These are phyloP conservation scores for Clarireedia homoeocarpa DNA, from an alignment of 2,329 filamentous ascomycete species.

Conservation along the genomic window DNA sequence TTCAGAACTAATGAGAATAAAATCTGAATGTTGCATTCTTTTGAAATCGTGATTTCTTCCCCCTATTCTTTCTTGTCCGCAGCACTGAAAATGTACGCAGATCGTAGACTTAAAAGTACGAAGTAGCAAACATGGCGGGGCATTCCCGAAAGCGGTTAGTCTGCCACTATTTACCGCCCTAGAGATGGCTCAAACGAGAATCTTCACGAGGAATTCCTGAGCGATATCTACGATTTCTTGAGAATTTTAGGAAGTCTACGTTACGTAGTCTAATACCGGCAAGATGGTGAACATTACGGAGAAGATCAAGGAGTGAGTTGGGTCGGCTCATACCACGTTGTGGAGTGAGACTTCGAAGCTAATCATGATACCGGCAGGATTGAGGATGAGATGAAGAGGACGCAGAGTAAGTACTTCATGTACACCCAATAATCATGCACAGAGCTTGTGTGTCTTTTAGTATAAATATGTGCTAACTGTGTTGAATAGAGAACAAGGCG, in stretches of 20 bases:
- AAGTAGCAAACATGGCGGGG: not conserved
- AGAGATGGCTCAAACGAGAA: not conserved
- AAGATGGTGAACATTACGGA: conserved; percentile 99
- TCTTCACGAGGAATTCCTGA: not conserved
- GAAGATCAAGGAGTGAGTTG: conserved; percentile 93
- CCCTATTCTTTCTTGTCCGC: too few relatives aligned
- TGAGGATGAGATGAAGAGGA: conserved; percentile 98
- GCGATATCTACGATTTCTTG: not conserved
- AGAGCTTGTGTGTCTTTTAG: not conserved
- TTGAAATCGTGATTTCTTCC: too few relatives aligned
- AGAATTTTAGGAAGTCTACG: not conserved
- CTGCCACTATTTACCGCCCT: conserved; percentile 12
- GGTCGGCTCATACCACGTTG: not conserved
- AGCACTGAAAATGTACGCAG: too few relatives aligned
- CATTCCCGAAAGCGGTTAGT: not conserved
- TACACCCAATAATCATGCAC: conserved; percentile 13
- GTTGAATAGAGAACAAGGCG: conserved; percentile 81
- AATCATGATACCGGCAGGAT: conserved; percentile 56
- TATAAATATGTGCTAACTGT: not conserved
- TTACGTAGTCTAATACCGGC: conserved; percentile 17
- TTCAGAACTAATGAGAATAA: too few relatives aligned
- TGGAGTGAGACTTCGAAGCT: conserved; percentile 12
- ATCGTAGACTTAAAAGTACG: not conserved
- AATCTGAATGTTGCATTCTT: too few relatives aligned
- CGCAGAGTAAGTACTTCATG: conserved; percentile 66